Evolutionary conservation across 257 asterid species (phyloP).

Genomic region (Salvia miltiorrhiza): DNA sequence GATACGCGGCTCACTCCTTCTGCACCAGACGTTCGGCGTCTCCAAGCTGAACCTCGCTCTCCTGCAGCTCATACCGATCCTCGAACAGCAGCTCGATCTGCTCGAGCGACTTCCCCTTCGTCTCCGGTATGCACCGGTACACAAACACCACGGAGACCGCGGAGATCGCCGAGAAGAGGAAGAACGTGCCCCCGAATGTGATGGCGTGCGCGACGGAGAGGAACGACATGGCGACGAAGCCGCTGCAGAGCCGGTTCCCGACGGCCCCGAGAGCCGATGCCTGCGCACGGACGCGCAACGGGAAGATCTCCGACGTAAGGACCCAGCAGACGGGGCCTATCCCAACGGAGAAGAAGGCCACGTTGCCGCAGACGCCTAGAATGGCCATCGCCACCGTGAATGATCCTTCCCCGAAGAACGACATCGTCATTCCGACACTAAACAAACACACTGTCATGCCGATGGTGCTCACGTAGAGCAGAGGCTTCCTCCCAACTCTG

Average conservation of each 20-base stretch:
- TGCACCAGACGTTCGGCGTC: constrained; percentile 72
- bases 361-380: constrained; percentile 70
- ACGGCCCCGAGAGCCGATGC: constrained; percentile 92
- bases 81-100: constrained; percentile 77
- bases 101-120: constrained; percentile 88
- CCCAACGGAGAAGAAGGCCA: constrained; percentile 86
- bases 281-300: constrained; percentile 76
- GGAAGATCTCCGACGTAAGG: constrained; percentile 80
- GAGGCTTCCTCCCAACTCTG: constrained; percentile 79
- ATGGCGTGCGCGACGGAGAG: constrained; percentile 68
- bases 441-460: constrained; percentile 88
- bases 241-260: constrained; percentile 89
- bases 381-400: constrained; percentile 42
- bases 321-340: constrained; percentile 96
- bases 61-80: constrained; percentile 38
- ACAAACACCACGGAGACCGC: constrained; percentile 67
- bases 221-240: constrained; percentile 88
- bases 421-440: constrained; percentile 41
- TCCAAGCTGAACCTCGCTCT: constrained; percentile 57
- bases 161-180: constrained; percentile 52
- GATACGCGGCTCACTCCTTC: constrained; percentile 26
- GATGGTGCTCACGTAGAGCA: constrained; percentile 77
- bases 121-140: constrained; percentile 60
- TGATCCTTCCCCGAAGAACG: constrained; percentile 47
- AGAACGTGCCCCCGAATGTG: constrained; percentile 70